phyloP scores from a whole-genome alignment of 106 monocot species.

The Phalaenopsis aphrodite region DNA sequence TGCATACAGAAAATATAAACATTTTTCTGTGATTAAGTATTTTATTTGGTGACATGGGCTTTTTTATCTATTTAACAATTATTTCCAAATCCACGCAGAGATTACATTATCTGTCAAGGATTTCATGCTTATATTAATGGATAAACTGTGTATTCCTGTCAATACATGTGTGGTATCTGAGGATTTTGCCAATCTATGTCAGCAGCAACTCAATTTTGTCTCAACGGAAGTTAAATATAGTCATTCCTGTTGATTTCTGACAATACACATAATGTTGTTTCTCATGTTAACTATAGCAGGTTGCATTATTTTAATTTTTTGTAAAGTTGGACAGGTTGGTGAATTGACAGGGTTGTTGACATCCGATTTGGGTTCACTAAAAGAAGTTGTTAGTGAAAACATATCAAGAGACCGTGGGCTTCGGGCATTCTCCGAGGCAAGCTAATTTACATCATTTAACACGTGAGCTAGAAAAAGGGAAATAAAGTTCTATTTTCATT shows the following conservation, averaged over 20 bases:
- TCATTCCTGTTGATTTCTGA: neutral
- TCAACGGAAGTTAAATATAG: neutral
- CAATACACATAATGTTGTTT: neutral
- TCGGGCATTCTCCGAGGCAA: constrained; percentile 97
- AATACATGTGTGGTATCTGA: neutral
- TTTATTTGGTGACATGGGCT: neutral
- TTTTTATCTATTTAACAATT: neutral
- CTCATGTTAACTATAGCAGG: neutral
- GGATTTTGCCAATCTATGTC: too few species aligned
- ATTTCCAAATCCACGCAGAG: neutral
- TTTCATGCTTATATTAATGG: neutral
- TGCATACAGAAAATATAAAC: too few species aligned
- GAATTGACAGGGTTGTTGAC: constrained; percentile 95
- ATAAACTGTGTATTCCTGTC: neutral
- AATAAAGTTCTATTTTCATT: neutral
- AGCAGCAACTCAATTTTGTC: neutral
- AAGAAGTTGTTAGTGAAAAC: constrained; percentile 85
- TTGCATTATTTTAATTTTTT: neutral
- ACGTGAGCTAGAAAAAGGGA: constrained; percentile 11
- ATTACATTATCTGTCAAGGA: neutral
- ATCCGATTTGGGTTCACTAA: constrained; percentile 89
- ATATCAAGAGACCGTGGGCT: constrained; percentile 97
- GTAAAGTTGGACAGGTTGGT: constrained; percentile 59
- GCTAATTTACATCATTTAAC: constrained; percentile 43
- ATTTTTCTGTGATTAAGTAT: too few species aligned